Evolutionary conservation across 139 green algal species (phyloP).

Genomic region (Coelastrella sp.): DNA sequence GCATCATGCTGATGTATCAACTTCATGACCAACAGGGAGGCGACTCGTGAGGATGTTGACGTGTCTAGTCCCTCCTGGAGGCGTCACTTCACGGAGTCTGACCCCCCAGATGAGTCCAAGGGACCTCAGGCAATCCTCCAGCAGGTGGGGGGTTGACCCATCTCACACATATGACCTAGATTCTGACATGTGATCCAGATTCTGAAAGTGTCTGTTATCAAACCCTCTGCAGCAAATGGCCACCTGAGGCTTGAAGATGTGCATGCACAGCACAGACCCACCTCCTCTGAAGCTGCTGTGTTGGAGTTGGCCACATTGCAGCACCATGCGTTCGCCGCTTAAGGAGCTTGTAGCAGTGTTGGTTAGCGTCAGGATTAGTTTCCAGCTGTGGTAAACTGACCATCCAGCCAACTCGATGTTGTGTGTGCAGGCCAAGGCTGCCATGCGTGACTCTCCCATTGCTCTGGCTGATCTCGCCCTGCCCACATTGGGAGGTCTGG

Average conservation of each 20-base stretch:
- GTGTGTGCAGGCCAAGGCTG: constrained; percentile 19
- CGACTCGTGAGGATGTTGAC: neutral
- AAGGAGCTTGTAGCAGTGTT: no score
- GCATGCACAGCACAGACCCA: no score
- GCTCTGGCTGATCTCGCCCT: constrained; percentile 2
- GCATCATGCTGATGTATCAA: neutral
- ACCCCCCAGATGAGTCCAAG: constrained; percentile 5
- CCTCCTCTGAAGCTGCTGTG: no score
- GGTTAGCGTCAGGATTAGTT: no score
- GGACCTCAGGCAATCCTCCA: neutral
- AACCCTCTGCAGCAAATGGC: no score
- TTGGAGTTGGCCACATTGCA: no score
- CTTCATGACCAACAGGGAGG: neutral
- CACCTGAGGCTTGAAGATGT: no score
- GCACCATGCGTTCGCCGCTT: no score
- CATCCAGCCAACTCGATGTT: no score
- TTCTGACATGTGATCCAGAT: neutral
- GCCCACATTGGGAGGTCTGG: constrained; percentile 19
- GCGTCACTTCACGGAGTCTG: constrained; percentile 18
- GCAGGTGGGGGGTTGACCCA: neutral
- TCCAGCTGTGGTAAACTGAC: no score
- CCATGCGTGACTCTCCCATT: constrained; percentile 20
- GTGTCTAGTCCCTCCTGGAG: neutral
- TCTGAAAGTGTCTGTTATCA: no score
- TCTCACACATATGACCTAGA: no score